Conservation (phyloP, 2,329 filamentous ascomycete genomes). For the Penicillium capsulatum region DNA sequence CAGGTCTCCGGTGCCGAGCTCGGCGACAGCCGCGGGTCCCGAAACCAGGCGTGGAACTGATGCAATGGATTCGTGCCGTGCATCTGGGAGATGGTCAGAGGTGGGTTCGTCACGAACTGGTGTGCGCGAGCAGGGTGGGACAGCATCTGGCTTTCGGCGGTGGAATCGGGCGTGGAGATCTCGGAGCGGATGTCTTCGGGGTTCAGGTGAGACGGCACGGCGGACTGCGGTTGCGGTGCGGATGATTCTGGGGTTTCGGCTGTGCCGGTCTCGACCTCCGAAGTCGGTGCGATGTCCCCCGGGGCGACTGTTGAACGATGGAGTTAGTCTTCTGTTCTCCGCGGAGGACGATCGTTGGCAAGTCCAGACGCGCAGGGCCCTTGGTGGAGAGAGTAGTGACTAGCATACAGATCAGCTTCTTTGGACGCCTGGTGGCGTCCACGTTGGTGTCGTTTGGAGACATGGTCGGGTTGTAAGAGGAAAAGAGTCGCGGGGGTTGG, state of each 20-base stretch:
- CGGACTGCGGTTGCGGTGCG: slow-evolving; percentile 2
- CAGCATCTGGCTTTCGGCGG: slow-evolving; percentile 32
- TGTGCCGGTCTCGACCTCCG: slow-evolving; percentile 13
- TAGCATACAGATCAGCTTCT: slow-evolving; percentile 40
- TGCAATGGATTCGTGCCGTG: slow-evolving; percentile 57
- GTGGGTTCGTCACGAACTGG: slow-evolving; percentile 43
- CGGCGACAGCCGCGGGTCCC: slow-evolving; percentile 57
- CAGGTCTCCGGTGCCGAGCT: slow-evolving; percentile 82
- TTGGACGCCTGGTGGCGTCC: slow-evolving; percentile 29
- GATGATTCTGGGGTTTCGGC: slow-evolving; percentile 14
- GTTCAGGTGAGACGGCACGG: slow-evolving; percentile 1
- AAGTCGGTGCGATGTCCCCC: slow-evolving; percentile 36
- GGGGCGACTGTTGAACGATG: slow-evolving; percentile 35
- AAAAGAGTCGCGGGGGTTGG: not conserved
- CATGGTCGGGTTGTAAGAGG: slow-evolving; percentile 8
- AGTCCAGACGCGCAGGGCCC: not conserved
- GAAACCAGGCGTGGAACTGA: slow-evolving; percentile 92
- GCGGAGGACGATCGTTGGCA: slow-evolving; percentile 1
- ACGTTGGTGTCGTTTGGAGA: slow-evolving; percentile 7
- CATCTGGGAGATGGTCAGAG: slow-evolving; percentile 40
- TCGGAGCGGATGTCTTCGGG: slow-evolving; percentile 28
- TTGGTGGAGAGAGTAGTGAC: slow-evolving; percentile 1
- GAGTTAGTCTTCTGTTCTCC: slow-evolving; percentile 4
- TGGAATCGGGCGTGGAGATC: slow-evolving; percentile 36
- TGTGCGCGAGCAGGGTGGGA: slow-evolving; percentile 40